Percentiles rank a stretch among this genome's conserved stretches.
Conservation (phyloP, 1,284 basidiomycete species). For the Leccinum angustisporum region DNA sequence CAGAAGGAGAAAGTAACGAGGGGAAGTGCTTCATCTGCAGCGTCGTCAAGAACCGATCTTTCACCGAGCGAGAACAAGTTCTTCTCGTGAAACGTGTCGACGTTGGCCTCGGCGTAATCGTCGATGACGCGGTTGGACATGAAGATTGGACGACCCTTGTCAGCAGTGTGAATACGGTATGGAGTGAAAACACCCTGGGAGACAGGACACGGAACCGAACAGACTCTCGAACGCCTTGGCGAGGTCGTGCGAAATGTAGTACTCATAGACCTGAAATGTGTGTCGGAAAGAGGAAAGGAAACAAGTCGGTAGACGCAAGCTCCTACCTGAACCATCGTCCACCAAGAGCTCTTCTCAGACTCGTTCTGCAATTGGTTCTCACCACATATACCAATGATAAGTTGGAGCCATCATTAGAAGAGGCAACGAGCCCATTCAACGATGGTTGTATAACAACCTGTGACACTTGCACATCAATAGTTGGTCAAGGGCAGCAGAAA, state of each 20-base stretch:
- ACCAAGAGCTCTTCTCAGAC: not conserved
- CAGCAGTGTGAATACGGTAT: conserved; percentile 50
- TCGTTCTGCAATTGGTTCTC: not conserved
- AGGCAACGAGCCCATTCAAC: not conserved
- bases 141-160: conserved; percentile 96
- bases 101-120: conserved; percentile 91
- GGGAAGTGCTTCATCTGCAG: conserved; percentile 97
- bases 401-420: not conserved
- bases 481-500: not conserved
- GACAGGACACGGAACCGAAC: conserved; percentile 68
- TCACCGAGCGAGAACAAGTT: conserved; percentile 82
- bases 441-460: not conserved
- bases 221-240: conserved; percentile 83
- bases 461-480: not conserved
- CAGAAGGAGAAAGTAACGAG: conserved; percentile 42
- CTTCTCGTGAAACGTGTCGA: conserved; percentile 95
- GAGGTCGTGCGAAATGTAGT: conserved; percentile 85
- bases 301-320: conserved; percentile 33
- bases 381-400: not conserved
- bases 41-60: conserved; percentile 59
- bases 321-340: not conserved
- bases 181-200: conserved; percentile 34
- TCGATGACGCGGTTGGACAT: conserved; percentile 96
- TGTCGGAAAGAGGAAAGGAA: conserved; percentile 34
- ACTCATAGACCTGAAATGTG: conserved; percentile 69